These are phyloP conservation scores for Boletellus sp. DNA, from an alignment of 768 basidiomycete species.

Conservation along the genomic window DNA sequence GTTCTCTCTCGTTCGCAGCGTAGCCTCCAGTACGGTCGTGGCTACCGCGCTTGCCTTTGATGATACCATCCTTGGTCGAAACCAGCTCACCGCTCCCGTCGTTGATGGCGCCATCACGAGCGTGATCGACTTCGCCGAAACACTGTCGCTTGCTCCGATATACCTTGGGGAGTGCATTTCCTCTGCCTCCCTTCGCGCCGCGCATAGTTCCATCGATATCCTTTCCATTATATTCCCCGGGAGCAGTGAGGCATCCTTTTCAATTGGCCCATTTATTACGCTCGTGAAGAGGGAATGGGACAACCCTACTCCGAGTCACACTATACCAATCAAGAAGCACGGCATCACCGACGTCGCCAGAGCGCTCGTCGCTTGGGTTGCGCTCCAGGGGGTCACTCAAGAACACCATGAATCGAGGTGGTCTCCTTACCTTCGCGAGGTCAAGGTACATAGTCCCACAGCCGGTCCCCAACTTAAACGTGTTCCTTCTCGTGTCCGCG, in stretches of 20 bases:
- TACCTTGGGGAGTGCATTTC: conserved; percentile 73
- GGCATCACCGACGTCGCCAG: conserved; percentile 62
- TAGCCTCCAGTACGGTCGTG: conserved; percentile 57
- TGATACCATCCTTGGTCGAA: conserved; percentile 62
- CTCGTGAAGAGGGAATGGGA: conserved; percentile 80
- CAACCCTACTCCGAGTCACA: conserved; percentile 47
- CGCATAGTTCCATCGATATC: conserved; percentile 70
- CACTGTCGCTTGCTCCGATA: conserved; percentile 70
- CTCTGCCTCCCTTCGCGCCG: conserved; percentile 69
- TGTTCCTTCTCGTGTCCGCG: conserved; percentile 55
- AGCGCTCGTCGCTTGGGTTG: conserved; percentile 76
- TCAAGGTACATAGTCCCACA: conserved; percentile 53
- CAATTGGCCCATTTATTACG: conserved; percentile 71
- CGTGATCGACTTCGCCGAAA: conserved; percentile 63
- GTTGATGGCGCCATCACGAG: conserved; percentile 57
- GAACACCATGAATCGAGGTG: conserved; percentile 75
- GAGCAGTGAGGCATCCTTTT: conserved; percentile 77
- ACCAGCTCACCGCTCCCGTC: conserved; percentile 52
- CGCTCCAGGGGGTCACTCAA: conserved; percentile 76
- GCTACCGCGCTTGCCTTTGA: conserved; percentile 60
- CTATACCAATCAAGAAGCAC: conserved; percentile 56
- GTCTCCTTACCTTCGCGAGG: conserved; percentile 63
- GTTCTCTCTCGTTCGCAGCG: conserved; percentile 66
- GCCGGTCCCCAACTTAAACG: conserved; percentile 30
- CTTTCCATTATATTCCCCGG: conserved; percentile 71